Evolutionary conservation across 495 filamentous ascomycete species (phyloP).

Genomic region (Hypoxylon crocopeplum): DNA sequence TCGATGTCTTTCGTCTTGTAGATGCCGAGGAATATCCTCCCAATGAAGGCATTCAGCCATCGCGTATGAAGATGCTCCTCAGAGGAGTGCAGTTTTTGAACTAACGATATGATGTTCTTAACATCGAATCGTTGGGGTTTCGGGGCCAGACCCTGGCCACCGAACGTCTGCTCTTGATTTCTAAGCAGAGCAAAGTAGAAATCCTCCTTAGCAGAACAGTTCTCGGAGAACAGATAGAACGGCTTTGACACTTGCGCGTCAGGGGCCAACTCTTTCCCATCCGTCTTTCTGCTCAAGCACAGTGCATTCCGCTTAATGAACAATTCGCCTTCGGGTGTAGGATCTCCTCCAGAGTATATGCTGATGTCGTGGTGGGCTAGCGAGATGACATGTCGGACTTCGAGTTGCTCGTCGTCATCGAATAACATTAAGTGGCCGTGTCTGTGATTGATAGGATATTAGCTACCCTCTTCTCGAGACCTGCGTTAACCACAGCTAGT

Average conservation of each 20-base stretch:
- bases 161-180: conserved; percentile 74
- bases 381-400: conserved; percentile 94
- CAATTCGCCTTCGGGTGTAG: conserved; percentile 88
- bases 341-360: conserved; percentile 81
- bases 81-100: conserved; percentile 88
- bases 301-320: conserved; percentile 97
- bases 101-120: conserved; percentile 82
- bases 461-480: neutral
- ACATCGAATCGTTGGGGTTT: conserved; percentile 79
- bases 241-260: conserved; percentile 70
- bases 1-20: conserved; percentile 86
- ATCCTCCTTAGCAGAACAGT: conserved; percentile 94
- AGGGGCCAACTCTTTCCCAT: conserved; percentile 60
- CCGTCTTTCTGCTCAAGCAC: conserved; percentile 74
- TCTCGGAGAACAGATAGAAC: conserved; percentile 93
- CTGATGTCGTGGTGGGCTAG: conserved; percentile 85
- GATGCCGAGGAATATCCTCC: conserved; percentile 83
- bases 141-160: conserved; percentile 65
- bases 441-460: conserved; percentile 53
- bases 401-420: conserved; percentile 86
- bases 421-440: conserved; percentile 98
- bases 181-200: conserved; percentile 93
- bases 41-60: conserved; percentile 92
- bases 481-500: conserved; percentile 7
- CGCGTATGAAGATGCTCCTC: conserved; percentile 91